These are phyloP conservation scores for Talaromyces sp. DNA, from an alignment of 2,329 filamentous ascomycete species.

Conservation along the genomic window DNA sequence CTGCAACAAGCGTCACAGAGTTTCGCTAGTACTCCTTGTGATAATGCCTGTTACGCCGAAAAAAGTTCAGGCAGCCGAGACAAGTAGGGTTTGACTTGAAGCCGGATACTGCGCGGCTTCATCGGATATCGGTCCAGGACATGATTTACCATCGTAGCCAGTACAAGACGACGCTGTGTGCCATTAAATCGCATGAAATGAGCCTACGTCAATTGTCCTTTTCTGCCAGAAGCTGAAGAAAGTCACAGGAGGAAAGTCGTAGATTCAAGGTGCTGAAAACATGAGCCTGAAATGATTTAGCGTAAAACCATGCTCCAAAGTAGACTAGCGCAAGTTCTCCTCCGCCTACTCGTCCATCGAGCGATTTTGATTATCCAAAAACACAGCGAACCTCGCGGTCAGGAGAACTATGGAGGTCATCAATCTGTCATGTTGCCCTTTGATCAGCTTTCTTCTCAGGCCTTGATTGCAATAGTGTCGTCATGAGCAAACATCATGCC, in stretches of 20 bases:
- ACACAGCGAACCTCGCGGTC: background rate
- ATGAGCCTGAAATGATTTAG: background rate
- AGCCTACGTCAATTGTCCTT: background rate
- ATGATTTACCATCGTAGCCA: slow-evolving; percentile 22
- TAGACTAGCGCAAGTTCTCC: background rate
- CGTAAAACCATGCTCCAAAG: background rate
- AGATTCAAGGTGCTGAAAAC: background rate
- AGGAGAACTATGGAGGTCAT: background rate
- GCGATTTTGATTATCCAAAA: background rate
- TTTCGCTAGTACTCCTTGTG: slow-evolving; percentile 36
- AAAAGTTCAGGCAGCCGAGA: slow-evolving; percentile 13
- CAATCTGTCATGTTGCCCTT: background rate
- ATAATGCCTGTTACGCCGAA: slow-evolving; percentile 42
- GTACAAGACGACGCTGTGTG: background rate
- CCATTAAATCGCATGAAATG: background rate
- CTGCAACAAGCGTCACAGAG: slow-evolving; percentile 19
- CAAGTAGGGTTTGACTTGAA: slow-evolving; percentile 17
- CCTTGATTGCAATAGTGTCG: background rate
- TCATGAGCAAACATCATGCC: slow-evolving; percentile 4
- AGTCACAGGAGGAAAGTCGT: too few species aligned
- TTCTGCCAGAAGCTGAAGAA: too few species aligned
- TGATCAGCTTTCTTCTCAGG: background rate
- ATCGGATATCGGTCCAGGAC: slow-evolving; percentile 23
- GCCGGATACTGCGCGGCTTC: slow-evolving; percentile 15
- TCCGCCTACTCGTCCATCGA: background rate